phyloP scores from a whole-genome alignment of 2,329 filamentous ascomycete species.

The Claviceps sp. region DNA sequence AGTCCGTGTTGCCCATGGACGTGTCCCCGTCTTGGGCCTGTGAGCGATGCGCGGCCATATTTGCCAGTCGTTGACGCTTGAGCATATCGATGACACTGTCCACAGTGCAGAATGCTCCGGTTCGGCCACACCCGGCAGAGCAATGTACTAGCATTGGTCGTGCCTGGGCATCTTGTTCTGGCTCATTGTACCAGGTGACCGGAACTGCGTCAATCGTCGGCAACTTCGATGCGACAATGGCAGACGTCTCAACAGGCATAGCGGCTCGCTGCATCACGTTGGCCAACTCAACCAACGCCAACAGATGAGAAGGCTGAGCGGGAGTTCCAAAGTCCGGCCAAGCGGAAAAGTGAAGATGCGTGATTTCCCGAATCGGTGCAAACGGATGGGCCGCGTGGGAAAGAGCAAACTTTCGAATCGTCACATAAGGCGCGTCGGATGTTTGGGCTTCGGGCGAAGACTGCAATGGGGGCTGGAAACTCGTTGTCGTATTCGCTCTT shows the following conservation, averaged over 20 bases:
- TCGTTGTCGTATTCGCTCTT: conserved; percentile 41
- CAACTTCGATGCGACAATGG: conserved; percentile 19
- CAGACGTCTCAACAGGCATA: conserved; percentile 31
- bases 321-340: conserved; percentile 97
- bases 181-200: conserved; percentile 42
- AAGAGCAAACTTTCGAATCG: conserved; percentile 76
- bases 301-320: conserved; percentile 72
- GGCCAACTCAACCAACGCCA: conserved; percentile 80
- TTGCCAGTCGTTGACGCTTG: conserved; percentile 57
- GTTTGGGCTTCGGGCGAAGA: conserved; percentile 14
- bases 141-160: conserved; percentile 86
- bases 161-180: conserved; percentile 35
- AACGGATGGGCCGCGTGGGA: conserved; percentile 68
- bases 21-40: conserved; percentile 30
- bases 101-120: conserved; percentile 91
- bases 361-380: conserved; percentile 77
- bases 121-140: conserved; percentile 88
- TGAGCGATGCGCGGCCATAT: conserved; percentile 10
- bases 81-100: conserved; percentile 95
- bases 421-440: conserved; percentile 58
- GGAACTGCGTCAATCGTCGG: conserved; percentile 17
- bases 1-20: conserved; percentile 25
- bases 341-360: conserved; percentile 85
- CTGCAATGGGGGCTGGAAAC: conserved; percentile 21
- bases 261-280: conserved; percentile 56